Evolutionary conservation across 345 rosid genomes (phyloP), one percentile per base, ranked within the genome.

Genomic region (Aethionema arabicum): DNA sequence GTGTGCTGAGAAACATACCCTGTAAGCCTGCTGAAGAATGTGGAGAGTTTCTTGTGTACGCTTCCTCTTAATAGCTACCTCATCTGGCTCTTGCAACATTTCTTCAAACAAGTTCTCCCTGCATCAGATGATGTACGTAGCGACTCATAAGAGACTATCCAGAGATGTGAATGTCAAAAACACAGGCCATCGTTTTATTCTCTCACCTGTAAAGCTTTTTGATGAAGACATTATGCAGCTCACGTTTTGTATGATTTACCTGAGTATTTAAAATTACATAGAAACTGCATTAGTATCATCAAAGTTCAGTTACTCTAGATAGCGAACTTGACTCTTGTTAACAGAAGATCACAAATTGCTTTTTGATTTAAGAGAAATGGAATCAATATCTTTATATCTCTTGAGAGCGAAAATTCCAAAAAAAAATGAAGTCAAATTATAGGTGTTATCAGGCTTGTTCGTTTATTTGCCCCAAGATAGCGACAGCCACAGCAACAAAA

Each of bases 81-180:
- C 99, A 14, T 82, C 93, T 58, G 98, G 91, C 75, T 95, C 99
- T 83, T 90, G 99, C 72, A 95, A 68, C 96, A 95, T 86, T 82
- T 95, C 98, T 76, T 95, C 98, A 61, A 95, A 95, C 65, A 95
- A 79, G 79, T 88, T 90, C 63, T 95, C 99, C 61, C 99, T 90
- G 84, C 64, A 74, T 59, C 32, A 65, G 44, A 72, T 49, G 46
- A 11, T 12, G 77, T 39, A 56, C 46, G 4, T 7, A 6, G 32
- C 15, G 48, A 54, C 12, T 52, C 38, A 37, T 21, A 39, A 33
- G 47, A 62, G 12, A 68, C 56, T 21, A 65, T 33, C 30, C 42
- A 61, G 62, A 41, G 39, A 56, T 39, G 51, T 36, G 36, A 55
- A 14, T 44, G 37, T 4, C 1, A 59, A 10, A 12, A 50, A 55